Conservation (phyloP, 2,329 filamentous ascomycete genomes). For the Penicillium sp. region DNA sequence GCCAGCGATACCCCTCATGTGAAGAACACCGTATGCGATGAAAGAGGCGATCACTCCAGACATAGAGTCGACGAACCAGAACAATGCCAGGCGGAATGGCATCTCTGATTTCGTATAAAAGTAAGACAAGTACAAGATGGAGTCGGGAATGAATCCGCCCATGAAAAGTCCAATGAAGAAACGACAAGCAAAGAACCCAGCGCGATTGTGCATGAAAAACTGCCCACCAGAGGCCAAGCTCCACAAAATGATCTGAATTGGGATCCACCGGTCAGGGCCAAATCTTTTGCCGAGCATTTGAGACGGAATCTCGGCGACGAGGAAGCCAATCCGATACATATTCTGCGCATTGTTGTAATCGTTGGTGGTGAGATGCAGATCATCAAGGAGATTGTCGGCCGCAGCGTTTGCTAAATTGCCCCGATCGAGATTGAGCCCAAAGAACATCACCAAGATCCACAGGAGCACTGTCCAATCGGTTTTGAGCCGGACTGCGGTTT, state of each 20-base stretch:
- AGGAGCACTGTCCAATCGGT: slow-evolving; percentile 38
- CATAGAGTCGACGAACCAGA: slow-evolving; percentile 40
- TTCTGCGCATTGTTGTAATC: slow-evolving; percentile 36
- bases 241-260: slow-evolving; percentile 34
- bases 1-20: slow-evolving; percentile 45
- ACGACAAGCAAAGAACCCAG: slow-evolving; percentile 47
- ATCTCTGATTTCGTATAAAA: slow-evolving; percentile 42
- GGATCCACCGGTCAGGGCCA: slow-evolving; percentile 34
- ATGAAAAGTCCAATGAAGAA: slow-evolving; percentile 51
- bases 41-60: slow-evolving; percentile 38
- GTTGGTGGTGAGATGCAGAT: slow-evolving; percentile 34
- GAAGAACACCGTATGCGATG: slow-evolving; percentile 39
- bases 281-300: slow-evolving; percentile 35
- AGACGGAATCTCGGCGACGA: slow-evolving; percentile 35
- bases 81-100: slow-evolving; percentile 40
- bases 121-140: slow-evolving; percentile 40
- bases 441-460: slow-evolving; percentile 52
- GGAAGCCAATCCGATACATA: slow-evolving; percentile 32
- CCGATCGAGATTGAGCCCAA: slow-evolving; percentile 31
- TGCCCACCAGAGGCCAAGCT: slow-evolving; percentile 29
- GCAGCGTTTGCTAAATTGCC: slow-evolving; percentile 31
- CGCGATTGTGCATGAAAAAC: slow-evolving; percentile 30
- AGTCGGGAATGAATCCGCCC: slow-evolving; percentile 55
- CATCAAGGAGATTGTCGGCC: slow-evolving; percentile 30
- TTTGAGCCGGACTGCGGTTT: slow-evolving; percentile 27